Evolutionary conservation across 768 basidiomycete genomes (phyloP), one percentile per base, ranked within the genome.

Genomic region (Leucosporidium yakuticum): DNA sequence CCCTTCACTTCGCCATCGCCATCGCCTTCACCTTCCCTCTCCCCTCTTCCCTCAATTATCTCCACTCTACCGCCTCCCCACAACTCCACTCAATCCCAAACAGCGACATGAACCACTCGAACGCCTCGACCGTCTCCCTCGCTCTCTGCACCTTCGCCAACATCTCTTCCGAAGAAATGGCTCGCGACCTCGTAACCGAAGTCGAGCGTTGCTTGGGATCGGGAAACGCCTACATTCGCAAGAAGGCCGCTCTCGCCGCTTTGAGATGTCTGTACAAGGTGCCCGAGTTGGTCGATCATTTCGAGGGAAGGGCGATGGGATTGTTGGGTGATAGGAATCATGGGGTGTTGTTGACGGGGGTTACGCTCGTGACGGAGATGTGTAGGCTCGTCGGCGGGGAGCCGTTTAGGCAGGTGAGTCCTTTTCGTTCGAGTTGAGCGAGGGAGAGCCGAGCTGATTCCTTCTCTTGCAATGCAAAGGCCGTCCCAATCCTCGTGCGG

Each of bases 161-260:
- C 77, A 98, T 98, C 73, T 92, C 96, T 15, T 96, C 93, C 25
- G 96, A 99, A 79, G 96, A 99, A 80, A 99, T 99, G 96, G 93
- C 95, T 34, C 86, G 96, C 70, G 96, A 99, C 83, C 82, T 99
- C 73, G 90, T 89, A 63, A 95, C 97, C 76, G 96, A 98, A 81
- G 90, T 99, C 73, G 94, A 97, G 81, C 97, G 98, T 80, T 83
- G 98, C 6, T 82, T 99, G 63, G 96, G 96, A 15, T 95, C 92
- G 47, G 94, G 91, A 71, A 99, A 99, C 77, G 91, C 95, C 7
- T 99, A 99, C 79, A 97, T 99, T 73, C 88, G 96, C 64, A 98
- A 98, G 81, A 99, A 99, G 87, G 94, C 96, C 62, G 89, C 95
- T 4, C 83, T 98, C 25, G 98, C 95, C 79, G 96, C 94, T 32